These are phyloP conservation scores for Coriolopsis trogii DNA, from an alignment of 1,284 basidiomycete genomes.

Conservation along the genomic window DNA sequence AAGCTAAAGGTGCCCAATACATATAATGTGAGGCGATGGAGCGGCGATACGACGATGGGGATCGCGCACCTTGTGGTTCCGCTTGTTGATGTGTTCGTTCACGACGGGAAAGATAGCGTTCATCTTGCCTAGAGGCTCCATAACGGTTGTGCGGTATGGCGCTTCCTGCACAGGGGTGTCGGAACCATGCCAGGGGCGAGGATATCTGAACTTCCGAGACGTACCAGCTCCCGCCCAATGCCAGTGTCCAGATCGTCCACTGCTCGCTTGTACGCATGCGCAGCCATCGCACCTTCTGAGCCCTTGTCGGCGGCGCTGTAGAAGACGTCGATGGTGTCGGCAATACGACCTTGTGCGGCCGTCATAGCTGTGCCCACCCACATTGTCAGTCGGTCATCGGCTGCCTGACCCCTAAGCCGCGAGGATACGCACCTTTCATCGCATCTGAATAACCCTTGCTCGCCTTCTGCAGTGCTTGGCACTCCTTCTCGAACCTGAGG, in stretches of 20 bases:
- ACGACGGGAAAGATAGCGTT: constrained; percentile 94
- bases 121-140: constrained; percentile 96
- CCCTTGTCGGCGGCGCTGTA: constrained; percentile 85
- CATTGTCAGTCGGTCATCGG: neutral
- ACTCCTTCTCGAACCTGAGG: constrained; percentile 91
- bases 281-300: constrained; percentile 95
- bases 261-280: constrained; percentile 94
- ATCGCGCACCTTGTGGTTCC: constrained; percentile 87
- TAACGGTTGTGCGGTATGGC: constrained; percentile 92
- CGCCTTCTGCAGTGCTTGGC: constrained; percentile 90
- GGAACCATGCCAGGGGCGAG: too few relatives aligned
- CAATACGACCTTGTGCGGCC: constrained; percentile 89
- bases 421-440: constrained; percentile 71
- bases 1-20: constrained; percentile 59
- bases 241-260: constrained; percentile 93
- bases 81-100: constrained; percentile 93
- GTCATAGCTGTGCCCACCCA: constrained; percentile 81
- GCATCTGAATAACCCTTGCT: constrained; percentile 95
- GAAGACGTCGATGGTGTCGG: constrained; percentile 93
- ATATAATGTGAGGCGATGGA: neutral
- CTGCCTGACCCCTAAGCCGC: neutral
- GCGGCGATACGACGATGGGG: neutral
- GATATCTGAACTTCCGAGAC: too few relatives aligned
- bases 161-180: constrained; percentile 63
- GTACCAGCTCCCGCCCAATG: constrained; percentile 83